A percentile compares a stretch with the other conserved stretches of the same genome.
These are phyloP conservation scores for Monosporozyma siamensis DNA, from an alignment of 805 yeast genomes.

Conservation along the genomic window DNA sequence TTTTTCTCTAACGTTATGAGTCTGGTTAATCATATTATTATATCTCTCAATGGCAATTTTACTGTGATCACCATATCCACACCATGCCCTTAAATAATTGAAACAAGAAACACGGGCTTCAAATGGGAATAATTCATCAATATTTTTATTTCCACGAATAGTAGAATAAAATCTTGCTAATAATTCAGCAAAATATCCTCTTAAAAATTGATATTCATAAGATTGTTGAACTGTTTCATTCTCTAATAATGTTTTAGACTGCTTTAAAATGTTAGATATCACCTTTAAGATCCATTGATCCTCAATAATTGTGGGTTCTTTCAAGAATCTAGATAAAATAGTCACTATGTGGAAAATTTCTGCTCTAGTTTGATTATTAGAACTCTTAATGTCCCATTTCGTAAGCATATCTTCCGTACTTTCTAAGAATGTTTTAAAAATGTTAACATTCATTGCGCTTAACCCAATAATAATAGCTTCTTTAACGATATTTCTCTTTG, in stretches of 20 bases:
- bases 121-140: slow-evolving; percentile 64
- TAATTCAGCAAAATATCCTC: slow-evolving; percentile 78
- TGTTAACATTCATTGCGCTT: slow-evolving; percentile 82
- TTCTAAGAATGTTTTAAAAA: slow-evolving; percentile 73
- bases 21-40: slow-evolving; percentile 40
- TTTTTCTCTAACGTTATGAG: slow-evolving; percentile 31
- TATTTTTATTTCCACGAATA: slow-evolving; percentile 34
- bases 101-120: slow-evolving; percentile 78
- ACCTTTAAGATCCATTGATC: slow-evolving; percentile 65
- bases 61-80: slow-evolving; percentile 71
- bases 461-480: slow-evolving; percentile 87
- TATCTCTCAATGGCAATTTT: slow-evolving; percentile 59
- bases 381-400: slow-evolving; percentile 44
- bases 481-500: slow-evolving; percentile 57
- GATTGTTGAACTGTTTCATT: slow-evolving; percentile 49
- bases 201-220: slow-evolving; percentile 62
- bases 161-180: slow-evolving; percentile 66
- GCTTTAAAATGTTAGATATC: slow-evolving; percentile 52
- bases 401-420: slow-evolving; percentile 54
- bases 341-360: slow-evolving; percentile 73
- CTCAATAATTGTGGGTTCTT: slow-evolving; percentile 39
- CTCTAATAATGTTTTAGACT: slow-evolving; percentile 51
- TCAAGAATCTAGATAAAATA: slow-evolving; percentile 55
- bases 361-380: slow-evolving; percentile 41
- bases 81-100: slow-evolving; percentile 84